A percentile compares a stretch with the other conserved stretches of the same genome.
Evolutionary conservation across 2,329 filamentous ascomycete species (phyloP).

Genomic region (Penicillium fuscoglaucum): DNA sequence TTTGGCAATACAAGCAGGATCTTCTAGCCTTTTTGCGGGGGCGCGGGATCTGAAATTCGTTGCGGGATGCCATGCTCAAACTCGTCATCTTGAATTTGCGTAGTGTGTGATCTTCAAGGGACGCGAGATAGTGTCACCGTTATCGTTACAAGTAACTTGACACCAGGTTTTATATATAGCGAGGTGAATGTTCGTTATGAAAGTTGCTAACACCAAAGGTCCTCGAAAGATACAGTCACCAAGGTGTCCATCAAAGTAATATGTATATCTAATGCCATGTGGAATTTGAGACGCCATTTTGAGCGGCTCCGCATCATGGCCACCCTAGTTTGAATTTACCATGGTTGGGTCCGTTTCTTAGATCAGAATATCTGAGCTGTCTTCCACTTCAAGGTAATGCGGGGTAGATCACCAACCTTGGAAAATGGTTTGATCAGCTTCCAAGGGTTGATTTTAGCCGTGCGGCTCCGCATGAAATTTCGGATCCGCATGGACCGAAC

Average conservation of each 20-base stretch:
- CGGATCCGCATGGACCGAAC: slow-evolving; percentile 3
- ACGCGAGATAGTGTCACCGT: no score
- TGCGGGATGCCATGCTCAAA: neutral
- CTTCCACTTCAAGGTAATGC: neutral
- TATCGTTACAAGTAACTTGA: neutral
- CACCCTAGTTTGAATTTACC: no score
- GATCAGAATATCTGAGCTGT: neutral
- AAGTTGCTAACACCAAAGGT: neutral
- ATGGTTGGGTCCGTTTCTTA: neutral
- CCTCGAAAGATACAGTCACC: neutral
- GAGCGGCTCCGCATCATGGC: slow-evolving; percentile 9
- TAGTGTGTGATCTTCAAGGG: neutral
- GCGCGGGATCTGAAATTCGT: neutral
- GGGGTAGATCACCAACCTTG: neutral
- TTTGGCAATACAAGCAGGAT: slow-evolving; percentile 16
- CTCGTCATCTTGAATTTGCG: neutral
- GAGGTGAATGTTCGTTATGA: neutral
- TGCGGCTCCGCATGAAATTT: slow-evolving; percentile 15
- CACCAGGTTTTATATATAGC: neutral
- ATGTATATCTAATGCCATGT: neutral
- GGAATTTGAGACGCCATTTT: neutral
- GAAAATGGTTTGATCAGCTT: neutral
- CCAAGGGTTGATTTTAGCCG: neutral
- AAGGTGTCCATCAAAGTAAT: neutral
- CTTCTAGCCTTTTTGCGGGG: slow-evolving; percentile 12